Evolutionary conservation across 2,329 filamentous ascomycete genomes (phyloP).

Genomic region (Fusarium denticulatum): DNA sequence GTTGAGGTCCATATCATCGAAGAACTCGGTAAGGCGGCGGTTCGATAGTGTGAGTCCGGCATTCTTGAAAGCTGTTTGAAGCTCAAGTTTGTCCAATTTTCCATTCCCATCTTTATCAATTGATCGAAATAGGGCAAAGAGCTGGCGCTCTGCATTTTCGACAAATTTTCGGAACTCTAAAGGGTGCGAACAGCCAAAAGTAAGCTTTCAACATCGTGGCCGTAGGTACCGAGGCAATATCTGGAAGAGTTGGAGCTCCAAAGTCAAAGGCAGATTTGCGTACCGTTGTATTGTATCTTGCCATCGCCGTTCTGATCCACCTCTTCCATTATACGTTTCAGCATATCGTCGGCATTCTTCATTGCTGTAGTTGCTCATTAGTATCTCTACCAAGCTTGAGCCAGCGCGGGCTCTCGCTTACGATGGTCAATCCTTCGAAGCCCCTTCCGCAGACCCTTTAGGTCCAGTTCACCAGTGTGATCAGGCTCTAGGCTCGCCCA

Average conservation of each 20-base stretch:
- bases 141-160: slow-evolving; percentile 84
- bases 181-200: slow-evolving; percentile 17
- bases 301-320: slow-evolving; percentile 91
- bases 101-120: slow-evolving; percentile 91
- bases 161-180: slow-evolving; percentile 91
- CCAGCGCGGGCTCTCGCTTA: slow-evolving; percentile 53
- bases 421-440: slow-evolving; percentile 91
- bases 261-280: slow-evolving; percentile 43
- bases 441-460: slow-evolving; percentile 85
- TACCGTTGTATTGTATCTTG: slow-evolving; percentile 90
- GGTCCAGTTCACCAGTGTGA: slow-evolving; percentile 81
- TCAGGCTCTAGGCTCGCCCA: slow-evolving; percentile 85
- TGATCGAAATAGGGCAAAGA: slow-evolving; percentile 81
- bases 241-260: slow-evolving; percentile 12
- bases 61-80: slow-evolving; percentile 79
- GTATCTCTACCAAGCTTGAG: slow-evolving; percentile 24
- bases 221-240: slow-evolving; percentile 26
- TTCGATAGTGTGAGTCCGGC: slow-evolving; percentile 83
- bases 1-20: slow-evolving; percentile 88
- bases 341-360: slow-evolving; percentile 90
- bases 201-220: slow-evolving; percentile 29
- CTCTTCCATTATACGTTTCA: slow-evolving; percentile 80
- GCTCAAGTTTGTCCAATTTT: slow-evolving; percentile 85
- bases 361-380: slow-evolving; percentile 60
- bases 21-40: slow-evolving; percentile 84